Conservation (phyloP, 495 filamentous ascomycete species). For the Penicillium simplicissimum region DNA sequence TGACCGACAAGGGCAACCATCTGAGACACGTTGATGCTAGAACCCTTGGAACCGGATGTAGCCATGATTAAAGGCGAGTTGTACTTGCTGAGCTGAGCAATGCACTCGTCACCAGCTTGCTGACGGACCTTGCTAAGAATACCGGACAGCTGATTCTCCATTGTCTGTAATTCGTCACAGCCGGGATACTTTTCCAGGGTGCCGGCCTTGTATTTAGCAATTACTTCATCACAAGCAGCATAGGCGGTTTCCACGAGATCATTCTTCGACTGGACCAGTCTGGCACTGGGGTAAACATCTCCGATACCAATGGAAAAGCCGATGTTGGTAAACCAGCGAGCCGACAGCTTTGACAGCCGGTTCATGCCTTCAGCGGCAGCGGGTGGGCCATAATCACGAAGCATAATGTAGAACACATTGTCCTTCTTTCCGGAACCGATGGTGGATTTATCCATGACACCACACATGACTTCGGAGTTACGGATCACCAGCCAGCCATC, state of each 20-base stretch:
- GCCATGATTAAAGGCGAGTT: constrained; percentile 97
- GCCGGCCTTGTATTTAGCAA: constrained; percentile 72
- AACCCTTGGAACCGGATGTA: constrained; percentile 93
- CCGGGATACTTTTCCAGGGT: constrained; percentile 81
- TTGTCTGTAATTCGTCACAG: constrained; percentile 85
- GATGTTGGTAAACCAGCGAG: constrained; percentile 81
- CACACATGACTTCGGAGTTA: constrained; percentile 98
- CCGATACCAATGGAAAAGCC: constrained; percentile 96
- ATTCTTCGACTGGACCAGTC: constrained; percentile 69
- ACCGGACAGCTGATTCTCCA: constrained; percentile 88
- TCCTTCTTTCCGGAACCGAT: constrained; percentile 97
- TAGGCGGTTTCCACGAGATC: constrained; percentile 78
- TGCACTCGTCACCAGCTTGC: constrained; percentile 88
- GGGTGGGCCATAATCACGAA: constrained; percentile 90
- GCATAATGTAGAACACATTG: constrained; percentile 93
- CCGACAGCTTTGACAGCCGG: constrained; percentile 84
- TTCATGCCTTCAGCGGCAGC: constrained; percentile 93
- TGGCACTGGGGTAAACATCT: constrained; percentile 80
- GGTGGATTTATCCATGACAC: constrained; percentile 95
- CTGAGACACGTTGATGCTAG: constrained; percentile 96
- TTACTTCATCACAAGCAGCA: constrained; percentile 78
- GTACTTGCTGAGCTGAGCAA: constrained; percentile 81
- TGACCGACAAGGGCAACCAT: constrained; percentile 98
- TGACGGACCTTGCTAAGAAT: constrained; percentile 89
- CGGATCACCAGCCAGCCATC: constrained; percentile 89